Percentiles rank a stretch among this genome's conserved stretches.
Conservation (phyloP, 768 basidiomycete species). For the Mycena maculata region DNA sequence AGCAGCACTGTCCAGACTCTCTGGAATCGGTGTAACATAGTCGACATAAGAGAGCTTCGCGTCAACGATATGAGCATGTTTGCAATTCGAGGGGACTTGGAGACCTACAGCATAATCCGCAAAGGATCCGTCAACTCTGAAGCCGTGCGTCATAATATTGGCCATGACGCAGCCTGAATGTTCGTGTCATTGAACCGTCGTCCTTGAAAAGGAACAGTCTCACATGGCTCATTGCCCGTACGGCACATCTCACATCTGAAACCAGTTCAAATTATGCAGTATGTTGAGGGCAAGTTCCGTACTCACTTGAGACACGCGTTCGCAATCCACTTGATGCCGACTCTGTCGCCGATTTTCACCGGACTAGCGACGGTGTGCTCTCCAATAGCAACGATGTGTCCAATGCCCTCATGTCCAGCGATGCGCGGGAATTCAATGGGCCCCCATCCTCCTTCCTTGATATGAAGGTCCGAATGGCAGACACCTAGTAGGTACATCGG, state of each 20-base stretch:
- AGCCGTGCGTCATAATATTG: constrained; percentile 64
- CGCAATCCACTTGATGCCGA: constrained; percentile 81
- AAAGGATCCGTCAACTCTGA: constrained; percentile 78
- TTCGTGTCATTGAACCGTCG: background rate
- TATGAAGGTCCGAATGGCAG: constrained; percentile 84
- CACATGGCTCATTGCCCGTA: constrained; percentile 66
- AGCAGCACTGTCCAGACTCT: constrained; percentile 66
- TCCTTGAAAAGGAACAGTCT: constrained; percentile 1
- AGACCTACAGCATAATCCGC: constrained; percentile 68
- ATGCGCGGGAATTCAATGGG: constrained; percentile 66
- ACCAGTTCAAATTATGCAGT: background rate
- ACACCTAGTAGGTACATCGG: too few relatives aligned
- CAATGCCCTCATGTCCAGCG: constrained; percentile 86
- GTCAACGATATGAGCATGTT: background rate
- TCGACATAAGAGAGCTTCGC: constrained; percentile 68
- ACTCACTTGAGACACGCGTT: constrained; percentile 52
- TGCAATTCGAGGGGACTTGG: background rate
- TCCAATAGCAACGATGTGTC: constrained; percentile 81
- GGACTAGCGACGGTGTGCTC: constrained; percentile 57
- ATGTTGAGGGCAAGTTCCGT: background rate
- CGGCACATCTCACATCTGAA: constrained; percentile 77
- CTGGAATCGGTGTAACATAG: constrained; percentile 83
- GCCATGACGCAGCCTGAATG: constrained; percentile 59
- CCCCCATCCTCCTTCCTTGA: constrained; percentile 76
- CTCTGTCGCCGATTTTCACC: constrained; percentile 79